phyloP scores from a whole-genome alignment of 305 asterid genomes.

The Fraxinus platypoda region DNA sequence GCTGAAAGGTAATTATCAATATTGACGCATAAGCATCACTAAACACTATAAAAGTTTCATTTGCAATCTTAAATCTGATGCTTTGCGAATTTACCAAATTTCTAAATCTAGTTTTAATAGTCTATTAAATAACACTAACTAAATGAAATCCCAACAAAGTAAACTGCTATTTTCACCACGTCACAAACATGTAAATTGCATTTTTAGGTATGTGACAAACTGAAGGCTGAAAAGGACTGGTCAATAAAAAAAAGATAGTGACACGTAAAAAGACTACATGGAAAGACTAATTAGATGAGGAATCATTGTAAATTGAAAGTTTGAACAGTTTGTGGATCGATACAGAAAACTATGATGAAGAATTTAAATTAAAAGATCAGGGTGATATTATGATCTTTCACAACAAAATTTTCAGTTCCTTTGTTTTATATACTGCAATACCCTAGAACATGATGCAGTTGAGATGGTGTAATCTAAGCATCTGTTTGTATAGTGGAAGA shows the following conservation, averaged over 20 bases:
- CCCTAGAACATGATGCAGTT: neutral
- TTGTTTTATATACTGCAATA: neutral
- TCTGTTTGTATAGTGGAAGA: neutral
- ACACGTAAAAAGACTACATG: neutral
- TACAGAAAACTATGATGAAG: neutral
- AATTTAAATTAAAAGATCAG: neutral
- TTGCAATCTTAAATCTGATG: neutral
- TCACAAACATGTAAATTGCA: neutral
- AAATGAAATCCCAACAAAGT: neutral
- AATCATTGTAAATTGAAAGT: neutral
- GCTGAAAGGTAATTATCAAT: neutral
- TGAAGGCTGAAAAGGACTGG: neutral
- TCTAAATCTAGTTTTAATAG: neutral
- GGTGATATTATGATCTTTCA: neutral
- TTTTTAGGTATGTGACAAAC: neutral
- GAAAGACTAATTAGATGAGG: neutral
- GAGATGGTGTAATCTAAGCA: neutral
- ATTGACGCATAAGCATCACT: neutral
- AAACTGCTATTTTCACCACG: neutral
- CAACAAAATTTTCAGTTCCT: neutral
- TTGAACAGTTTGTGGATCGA: neutral
- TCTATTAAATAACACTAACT: neutral
- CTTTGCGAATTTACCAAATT: neutral
- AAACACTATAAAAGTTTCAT: neutral
- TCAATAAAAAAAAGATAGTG: neutral